Conservation (phyloP, 1,284 basidiomycete genomes). For the Sporisorium reilianum region DNA sequence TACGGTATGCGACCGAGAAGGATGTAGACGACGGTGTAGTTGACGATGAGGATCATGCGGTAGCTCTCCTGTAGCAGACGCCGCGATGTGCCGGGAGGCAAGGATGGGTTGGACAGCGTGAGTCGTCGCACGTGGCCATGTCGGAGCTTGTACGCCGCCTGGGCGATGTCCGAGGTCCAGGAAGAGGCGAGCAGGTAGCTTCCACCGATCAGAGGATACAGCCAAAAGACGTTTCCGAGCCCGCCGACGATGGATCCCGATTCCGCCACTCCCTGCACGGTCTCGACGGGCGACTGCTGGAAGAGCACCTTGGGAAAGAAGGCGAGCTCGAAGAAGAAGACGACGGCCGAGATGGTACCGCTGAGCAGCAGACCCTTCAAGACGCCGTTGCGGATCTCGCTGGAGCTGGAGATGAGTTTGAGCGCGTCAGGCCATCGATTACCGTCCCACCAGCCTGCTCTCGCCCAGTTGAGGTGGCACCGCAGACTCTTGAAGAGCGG, state of each 20-base stretch:
- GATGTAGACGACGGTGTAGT: slow-evolving; percentile 59
- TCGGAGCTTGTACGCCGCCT: slow-evolving; percentile 58
- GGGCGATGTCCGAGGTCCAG: slow-evolving; percentile 65
- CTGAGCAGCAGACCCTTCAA: slow-evolving; percentile 65
- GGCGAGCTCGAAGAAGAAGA: slow-evolving; percentile 66
- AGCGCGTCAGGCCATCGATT: slow-evolving; percentile 58
- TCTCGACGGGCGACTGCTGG: slow-evolving; percentile 19
- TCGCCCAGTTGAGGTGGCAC: slow-evolving; percentile 59
- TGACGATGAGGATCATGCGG: slow-evolving; percentile 58
- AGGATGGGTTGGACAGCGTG: slow-evolving; percentile 36
- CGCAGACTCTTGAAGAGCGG: slow-evolving; percentile 37
- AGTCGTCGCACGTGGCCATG: slow-evolving; percentile 35
- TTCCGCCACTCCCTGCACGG: slow-evolving; percentile 14
- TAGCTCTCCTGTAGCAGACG: slow-evolving; percentile 59
- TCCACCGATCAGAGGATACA: slow-evolving; percentile 66
- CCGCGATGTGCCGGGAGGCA: slow-evolving; percentile 46
- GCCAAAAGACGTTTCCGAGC: slow-evolving; percentile 60
- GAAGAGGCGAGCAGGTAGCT: slow-evolving; percentile 65
- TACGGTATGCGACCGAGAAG: slow-evolving; percentile 57
- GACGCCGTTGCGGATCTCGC: slow-evolving; percentile 56
- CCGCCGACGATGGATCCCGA: slow-evolving; percentile 36
- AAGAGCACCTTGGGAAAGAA: slow-evolving; percentile 64
- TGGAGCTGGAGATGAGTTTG: slow-evolving; percentile 48
- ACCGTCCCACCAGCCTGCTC: slow-evolving; percentile 57
- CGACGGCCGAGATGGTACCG: slow-evolving; percentile 52